phyloP scores from a whole-genome alignment of 148 eudicot species.

The Heliosperma pusillum region DNA sequence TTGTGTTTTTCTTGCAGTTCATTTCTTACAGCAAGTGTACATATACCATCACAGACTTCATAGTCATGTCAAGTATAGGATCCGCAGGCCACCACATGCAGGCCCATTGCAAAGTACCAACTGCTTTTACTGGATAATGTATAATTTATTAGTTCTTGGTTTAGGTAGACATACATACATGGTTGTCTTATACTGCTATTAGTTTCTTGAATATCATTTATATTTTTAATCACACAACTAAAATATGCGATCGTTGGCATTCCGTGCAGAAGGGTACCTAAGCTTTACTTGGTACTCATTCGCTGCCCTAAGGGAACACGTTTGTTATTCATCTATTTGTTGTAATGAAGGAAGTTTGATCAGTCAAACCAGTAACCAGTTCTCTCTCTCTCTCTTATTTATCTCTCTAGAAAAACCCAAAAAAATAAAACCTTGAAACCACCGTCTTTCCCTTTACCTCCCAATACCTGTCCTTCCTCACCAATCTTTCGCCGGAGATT shows the following conservation, averaged over 20 bases:
- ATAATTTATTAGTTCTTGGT: background rate
- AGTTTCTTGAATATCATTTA: background rate
- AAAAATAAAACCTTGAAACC: too few species aligned
- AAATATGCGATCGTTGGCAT: background rate
- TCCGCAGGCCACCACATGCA: conserved; percentile 17
- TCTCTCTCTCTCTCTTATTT: too few species aligned
- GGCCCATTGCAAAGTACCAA: conserved; percentile 5
- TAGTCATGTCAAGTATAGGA: background rate
- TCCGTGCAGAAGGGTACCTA: background rate
- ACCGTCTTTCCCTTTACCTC: too few species aligned
- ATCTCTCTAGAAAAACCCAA: too few species aligned
- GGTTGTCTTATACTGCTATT: background rate
- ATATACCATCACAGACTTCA: conserved; percentile 4
- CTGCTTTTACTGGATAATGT: background rate
- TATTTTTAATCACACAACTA: background rate
- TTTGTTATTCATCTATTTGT: background rate
- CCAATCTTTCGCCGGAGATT: too few species aligned
- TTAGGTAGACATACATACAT: background rate
- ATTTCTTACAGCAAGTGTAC: background rate
- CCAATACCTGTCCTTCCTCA: too few species aligned
- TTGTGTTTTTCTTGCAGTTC: background rate
- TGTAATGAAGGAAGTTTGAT: background rate
- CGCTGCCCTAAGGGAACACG: background rate
- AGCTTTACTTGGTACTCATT: background rate
- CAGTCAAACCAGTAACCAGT: background rate